These are phyloP conservation scores for Boletus pseudo-olivaceus DNA, from an alignment of 768 basidiomycete genomes.

Conservation along the genomic window DNA sequence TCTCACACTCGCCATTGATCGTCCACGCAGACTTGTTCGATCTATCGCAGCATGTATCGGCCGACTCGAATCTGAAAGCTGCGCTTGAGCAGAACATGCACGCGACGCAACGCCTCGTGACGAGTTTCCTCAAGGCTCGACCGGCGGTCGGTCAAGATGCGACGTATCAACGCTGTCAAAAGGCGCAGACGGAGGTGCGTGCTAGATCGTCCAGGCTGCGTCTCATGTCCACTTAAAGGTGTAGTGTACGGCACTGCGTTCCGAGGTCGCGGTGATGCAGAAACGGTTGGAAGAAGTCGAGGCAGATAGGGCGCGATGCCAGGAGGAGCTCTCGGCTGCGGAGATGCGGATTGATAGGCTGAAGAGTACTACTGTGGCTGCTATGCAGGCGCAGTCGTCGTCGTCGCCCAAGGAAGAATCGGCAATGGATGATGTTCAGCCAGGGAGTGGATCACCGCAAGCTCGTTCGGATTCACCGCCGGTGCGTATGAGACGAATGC, in stretches of 20 bases:
- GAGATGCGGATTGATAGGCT: constrained; percentile 63
- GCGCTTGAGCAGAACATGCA: constrained; percentile 54
- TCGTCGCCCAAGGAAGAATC: constrained; percentile 32
- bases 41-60: constrained; percentile 31
- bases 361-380: constrained; percentile 49
- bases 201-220: background rate
- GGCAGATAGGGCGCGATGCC: constrained; percentile 45
- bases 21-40: constrained; percentile 28
- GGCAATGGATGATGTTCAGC: constrained; percentile 25
- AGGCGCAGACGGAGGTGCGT: constrained; percentile 57
- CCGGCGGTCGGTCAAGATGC: constrained; percentile 35
- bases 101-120: constrained; percentile 58
- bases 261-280: constrained; percentile 52
- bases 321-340: constrained; percentile 48
- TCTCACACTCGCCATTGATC: background rate
- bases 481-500: constrained; percentile 56
- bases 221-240: constrained; percentile 9
- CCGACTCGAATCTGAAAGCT: constrained; percentile 31
- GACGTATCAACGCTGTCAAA: constrained; percentile 46
- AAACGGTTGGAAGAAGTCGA: constrained; percentile 49
- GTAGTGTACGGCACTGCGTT: constrained; percentile 57
- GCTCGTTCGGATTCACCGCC: constrained; percentile 58
- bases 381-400: constrained; percentile 40
- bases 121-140: constrained; percentile 46
- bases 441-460: constrained; percentile 43